Conservation (phyloP, 192 early-diverging fungal species). For the Diversispora epigaea region DNA sequence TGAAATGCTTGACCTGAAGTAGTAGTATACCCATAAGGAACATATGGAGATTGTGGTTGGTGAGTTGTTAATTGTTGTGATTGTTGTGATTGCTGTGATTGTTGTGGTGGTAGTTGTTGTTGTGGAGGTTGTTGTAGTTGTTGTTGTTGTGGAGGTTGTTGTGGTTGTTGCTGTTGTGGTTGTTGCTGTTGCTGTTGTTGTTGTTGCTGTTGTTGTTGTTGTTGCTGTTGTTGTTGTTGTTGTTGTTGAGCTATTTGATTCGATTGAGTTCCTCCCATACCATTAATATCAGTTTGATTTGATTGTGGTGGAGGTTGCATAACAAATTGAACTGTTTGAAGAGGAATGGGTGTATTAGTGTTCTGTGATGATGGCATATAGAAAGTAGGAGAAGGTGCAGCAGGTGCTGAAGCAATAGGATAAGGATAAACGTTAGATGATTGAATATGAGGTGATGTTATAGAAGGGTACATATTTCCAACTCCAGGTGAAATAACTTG, state of each 20-base stretch:
- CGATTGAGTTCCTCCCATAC: background rate
- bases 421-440: constrained; percentile 21
- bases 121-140: background rate
- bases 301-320: background rate
- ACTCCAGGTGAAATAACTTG: background rate
- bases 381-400: constrained; percentile 20
- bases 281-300: too few relatives aligned
- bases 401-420: constrained; percentile 30
- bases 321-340: too few relatives aligned
- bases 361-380: constrained; percentile 7
- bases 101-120: background rate
- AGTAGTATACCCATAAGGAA: background rate
- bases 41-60: background rate
- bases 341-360: too few relatives aligned
- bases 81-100: background rate
- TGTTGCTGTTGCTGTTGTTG: background rate
- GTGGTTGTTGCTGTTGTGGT: background rate
- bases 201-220: too few relatives aligned
- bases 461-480: constrained; percentile 19
- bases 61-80: background rate
- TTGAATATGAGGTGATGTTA: background rate
- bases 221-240: constrained; percentile 5
- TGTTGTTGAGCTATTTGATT: constrained; percentile 1
- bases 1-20: background rate
- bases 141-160: too few relatives aligned